Evolutionary conservation across 2,329 filamentous ascomycete genomes (phyloP).

Genomic region (Scytalidium sp.): DNA sequence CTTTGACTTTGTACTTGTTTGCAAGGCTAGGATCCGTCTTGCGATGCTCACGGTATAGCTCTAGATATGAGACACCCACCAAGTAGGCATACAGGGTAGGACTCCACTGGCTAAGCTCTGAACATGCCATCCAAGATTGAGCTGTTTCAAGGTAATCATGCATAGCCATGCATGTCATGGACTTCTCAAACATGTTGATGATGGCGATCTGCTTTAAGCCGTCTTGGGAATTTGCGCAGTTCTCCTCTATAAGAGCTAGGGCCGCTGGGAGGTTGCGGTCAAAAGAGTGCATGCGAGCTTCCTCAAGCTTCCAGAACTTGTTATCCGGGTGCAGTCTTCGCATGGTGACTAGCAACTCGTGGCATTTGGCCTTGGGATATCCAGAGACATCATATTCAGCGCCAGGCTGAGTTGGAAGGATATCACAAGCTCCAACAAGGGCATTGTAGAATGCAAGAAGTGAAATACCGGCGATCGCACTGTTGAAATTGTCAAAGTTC

Average conservation of each 20-base stretch:
- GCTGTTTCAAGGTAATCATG: slow-evolving; percentile 75
- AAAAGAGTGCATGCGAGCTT: slow-evolving; percentile 72
- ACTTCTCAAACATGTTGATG: slow-evolving; percentile 80
- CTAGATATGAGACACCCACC: slow-evolving; percentile 73
- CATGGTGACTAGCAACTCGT: slow-evolving; percentile 69
- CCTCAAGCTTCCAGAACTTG: slow-evolving; percentile 83
- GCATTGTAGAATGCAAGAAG: slow-evolving; percentile 87
- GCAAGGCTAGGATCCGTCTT: slow-evolving; percentile 43
- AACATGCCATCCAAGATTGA: slow-evolving; percentile 69
- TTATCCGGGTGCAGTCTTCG: slow-evolving; percentile 75
- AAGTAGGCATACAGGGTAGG: slow-evolving; percentile 89
- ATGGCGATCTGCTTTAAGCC: slow-evolving; percentile 87
- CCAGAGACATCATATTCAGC: slow-evolving; percentile 57
- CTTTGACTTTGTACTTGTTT: slow-evolving; percentile 55
- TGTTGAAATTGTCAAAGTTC: slow-evolving; percentile 83
- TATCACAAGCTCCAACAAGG: slow-evolving; percentile 82
- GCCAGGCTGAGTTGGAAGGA: slow-evolving; percentile 64
- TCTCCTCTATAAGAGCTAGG: slow-evolving; percentile 59
- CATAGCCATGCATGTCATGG: slow-evolving; percentile 72
- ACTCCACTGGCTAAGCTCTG: slow-evolving; percentile 87
- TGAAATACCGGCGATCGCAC: slow-evolving; percentile 81
- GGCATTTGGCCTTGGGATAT: slow-evolving; percentile 69
- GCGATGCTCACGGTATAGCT: slow-evolving; percentile 69
- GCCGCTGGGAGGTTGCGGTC: slow-evolving; percentile 65
- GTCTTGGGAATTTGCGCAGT: slow-evolving; percentile 45